phyloP scores from a whole-genome alignment of 768 basidiomycete species.

The Cystobasidiopsis lactophilus region DNA sequence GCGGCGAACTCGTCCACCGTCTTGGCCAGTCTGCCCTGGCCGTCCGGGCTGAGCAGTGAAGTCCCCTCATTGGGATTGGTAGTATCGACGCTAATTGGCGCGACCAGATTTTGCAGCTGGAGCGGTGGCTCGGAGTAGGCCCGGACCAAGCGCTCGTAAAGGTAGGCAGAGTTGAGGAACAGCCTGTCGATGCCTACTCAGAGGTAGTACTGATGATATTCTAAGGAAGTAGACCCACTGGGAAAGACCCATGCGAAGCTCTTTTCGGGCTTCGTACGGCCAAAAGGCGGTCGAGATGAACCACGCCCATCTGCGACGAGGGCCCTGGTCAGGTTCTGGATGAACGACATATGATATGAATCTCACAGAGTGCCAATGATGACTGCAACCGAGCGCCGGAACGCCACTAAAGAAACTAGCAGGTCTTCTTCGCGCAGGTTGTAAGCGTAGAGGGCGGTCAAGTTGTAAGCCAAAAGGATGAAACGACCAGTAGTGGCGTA shows the following conservation, averaged over 20 bases:
- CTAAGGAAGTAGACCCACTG: constrained; percentile 38
- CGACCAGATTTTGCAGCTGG: neutral
- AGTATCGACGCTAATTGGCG: too few species aligned
- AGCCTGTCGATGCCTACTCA: constrained; percentile 35
- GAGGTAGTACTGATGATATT: neutral
- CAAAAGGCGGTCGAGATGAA: constrained; percentile 80
- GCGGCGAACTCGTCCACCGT: constrained; percentile 9
- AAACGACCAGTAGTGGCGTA: constrained; percentile 57
- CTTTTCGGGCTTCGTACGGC: constrained; percentile 80
- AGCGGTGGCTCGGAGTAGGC: constrained; percentile 35
- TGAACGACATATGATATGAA: too few species aligned
- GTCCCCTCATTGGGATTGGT: constrained; percentile 5
- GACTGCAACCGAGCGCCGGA: constrained; percentile 57
- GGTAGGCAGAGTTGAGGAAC: constrained; percentile 77
- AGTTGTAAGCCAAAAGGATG: constrained; percentile 30
- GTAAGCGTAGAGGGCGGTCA: constrained; percentile 17
- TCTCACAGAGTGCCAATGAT: constrained; percentile 33
- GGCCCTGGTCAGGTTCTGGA: too few species aligned
- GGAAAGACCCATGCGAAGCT: constrained; percentile 60
- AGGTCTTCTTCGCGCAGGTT: constrained; percentile 47
- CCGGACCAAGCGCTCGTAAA: constrained; percentile 76
- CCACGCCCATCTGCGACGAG: constrained; percentile 54
- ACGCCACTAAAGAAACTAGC: constrained; percentile 46
- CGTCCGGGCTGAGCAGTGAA: neutral
- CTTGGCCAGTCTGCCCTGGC: neutral